Base-by-base conservation (phyloP, 768 basidiomycete species). In the Tylopilus sp. region DNA sequence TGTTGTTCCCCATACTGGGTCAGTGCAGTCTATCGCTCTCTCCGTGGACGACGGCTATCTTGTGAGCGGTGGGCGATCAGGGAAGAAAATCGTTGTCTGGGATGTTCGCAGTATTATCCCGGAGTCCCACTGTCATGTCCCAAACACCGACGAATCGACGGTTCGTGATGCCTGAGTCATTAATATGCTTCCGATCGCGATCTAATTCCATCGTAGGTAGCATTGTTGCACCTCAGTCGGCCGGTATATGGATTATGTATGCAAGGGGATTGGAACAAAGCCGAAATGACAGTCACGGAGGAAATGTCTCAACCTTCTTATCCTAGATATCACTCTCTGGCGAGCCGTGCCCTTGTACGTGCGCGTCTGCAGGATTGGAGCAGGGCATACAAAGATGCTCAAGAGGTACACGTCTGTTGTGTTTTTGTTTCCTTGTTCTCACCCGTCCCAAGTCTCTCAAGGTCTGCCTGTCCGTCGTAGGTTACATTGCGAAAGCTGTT, bases 401-500 rank as follows among this genome's bases (percentile, higher is more conserved):
- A 44, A 28, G 36, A 55, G 40, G 59, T 58, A 40, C 1, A 43
- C 37, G 24, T 16, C 4, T 6, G 17, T 22, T 16, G 8, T 0
- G 1, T 37, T 33, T 22, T n/a, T 7, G 28, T 4, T 11, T 19
- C 4, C 24, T 24, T 34, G 17, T 50, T 21, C 29, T 55, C 22
- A 58, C 24, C 19, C 12, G 29, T 14, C 13, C 1, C 26, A 26
- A 61, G 58, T 62, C 60, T 30, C 29, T 61, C n/a, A n/a, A 48
- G 16, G 31, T 48, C 26, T 50, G 47, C 31, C 40, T 40, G 26
- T 60, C 55, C 4, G 48, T 45, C 38, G 21, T 54, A 19, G 60
- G 60, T 24, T 45, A 60, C 29, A 50, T 61, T 40, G 55, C 60
- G 11, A 62, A 44, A 51, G 53, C 55, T 8, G 21, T 62, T 6